A percentile compares a stretch with the other conserved stretches of the same genome.
These are phyloP conservation scores for Periconia macrospinosa DNA, from an alignment of 2,329 filamentous ascomycete genomes.

Conservation along the genomic window DNA sequence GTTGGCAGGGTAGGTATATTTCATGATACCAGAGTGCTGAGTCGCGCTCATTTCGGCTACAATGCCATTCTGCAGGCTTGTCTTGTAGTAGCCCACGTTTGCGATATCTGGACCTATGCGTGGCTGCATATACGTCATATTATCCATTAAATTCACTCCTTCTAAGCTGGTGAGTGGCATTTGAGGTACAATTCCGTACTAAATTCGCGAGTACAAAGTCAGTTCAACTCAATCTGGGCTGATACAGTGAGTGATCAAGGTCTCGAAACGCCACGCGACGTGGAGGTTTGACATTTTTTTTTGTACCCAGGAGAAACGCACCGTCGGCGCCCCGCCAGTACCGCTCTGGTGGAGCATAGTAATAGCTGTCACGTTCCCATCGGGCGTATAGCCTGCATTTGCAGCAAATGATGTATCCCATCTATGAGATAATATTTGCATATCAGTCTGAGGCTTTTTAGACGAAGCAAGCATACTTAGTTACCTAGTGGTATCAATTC, in stretches of 20 bases:
- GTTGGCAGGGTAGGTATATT: slow-evolving; percentile 30
- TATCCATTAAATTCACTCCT: slow-evolving; percentile 39
- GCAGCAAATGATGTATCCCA: slow-evolving; percentile 11
- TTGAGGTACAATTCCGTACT: slow-evolving; percentile 33
- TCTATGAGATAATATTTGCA: neutral
- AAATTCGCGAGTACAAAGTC: too few species aligned
- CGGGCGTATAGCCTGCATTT: slow-evolving; percentile 35
- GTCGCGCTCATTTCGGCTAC: slow-evolving; percentile 25
- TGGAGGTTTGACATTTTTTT: too few species aligned
- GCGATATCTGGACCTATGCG: slow-evolving; percentile 20
- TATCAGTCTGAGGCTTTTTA: neutral
- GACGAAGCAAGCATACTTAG: slow-evolving; percentile 10
- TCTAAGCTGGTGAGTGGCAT: slow-evolving; percentile 35
- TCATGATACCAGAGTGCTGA: slow-evolving; percentile 23
- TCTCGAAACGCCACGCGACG: too few species aligned
- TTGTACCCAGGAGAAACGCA: too few species aligned
- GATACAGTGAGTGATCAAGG: too few species aligned
- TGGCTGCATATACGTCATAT: slow-evolving; percentile 33
- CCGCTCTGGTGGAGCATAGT: slow-evolving; percentile 25
- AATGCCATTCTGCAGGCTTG: slow-evolving; percentile 25
- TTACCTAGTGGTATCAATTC: slow-evolving; percentile 23
- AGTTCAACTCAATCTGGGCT: too few species aligned
- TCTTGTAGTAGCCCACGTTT: slow-evolving; percentile 27
- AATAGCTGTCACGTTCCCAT: slow-evolving; percentile 32
- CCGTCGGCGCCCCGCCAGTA: slow-evolving; percentile 19